A percentile compares a stretch with the other conserved stretches of the same genome.
Evolutionary conservation across 495 filamentous ascomycete species (phyloP).

Genomic region (Sabuloglossum arenarium): DNA sequence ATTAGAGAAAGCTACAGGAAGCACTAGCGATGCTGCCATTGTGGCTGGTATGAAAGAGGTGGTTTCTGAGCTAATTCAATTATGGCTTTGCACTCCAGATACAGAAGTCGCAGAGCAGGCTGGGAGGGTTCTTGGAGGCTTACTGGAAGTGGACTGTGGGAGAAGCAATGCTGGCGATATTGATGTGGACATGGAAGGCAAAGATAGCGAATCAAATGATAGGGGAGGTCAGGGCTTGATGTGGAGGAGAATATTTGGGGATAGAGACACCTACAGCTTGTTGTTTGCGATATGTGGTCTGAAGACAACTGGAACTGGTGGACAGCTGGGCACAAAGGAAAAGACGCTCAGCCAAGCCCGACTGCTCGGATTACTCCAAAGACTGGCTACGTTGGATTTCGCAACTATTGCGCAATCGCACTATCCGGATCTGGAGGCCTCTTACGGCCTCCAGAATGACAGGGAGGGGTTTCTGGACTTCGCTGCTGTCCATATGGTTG

Average conservation of each 20-base stretch:
- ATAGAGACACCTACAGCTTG: slow-evolving; percentile 41
- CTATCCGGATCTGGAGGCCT: slow-evolving; percentile 35
- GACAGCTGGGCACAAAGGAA: slow-evolving; percentile 32
- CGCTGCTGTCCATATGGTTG: slow-evolving; percentile 52
- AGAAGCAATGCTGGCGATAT: slow-evolving; percentile 23
- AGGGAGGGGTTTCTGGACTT: slow-evolving; percentile 47
- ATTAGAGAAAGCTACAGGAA: slow-evolving; percentile 45
- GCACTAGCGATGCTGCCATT: slow-evolving; percentile 40
- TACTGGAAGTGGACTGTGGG: slow-evolving; percentile 47
- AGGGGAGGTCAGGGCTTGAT: slow-evolving; percentile 41
- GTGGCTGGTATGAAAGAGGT: slow-evolving; percentile 43
- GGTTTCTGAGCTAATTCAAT: slow-evolving; percentile 35
- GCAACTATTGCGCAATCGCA: slow-evolving; percentile 34
- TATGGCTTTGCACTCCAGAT: slow-evolving; percentile 52
- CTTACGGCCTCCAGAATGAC: slow-evolving; percentile 23
- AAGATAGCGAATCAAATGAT: slow-evolving; percentile 17
- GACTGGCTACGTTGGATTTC: slow-evolving; percentile 44
- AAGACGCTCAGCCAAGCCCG: slow-evolving; percentile 62
- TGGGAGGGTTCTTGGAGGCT: slow-evolving; percentile 38
- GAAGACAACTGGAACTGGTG: slow-evolving; percentile 13
- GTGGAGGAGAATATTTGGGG: slow-evolving; percentile 51
- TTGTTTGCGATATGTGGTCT: slow-evolving; percentile 42
- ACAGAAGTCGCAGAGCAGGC: slow-evolving; percentile 57
- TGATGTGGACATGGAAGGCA: slow-evolving; percentile 3
- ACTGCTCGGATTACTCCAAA: slow-evolving; percentile 46